These are phyloP conservation scores for Triangularia verruculosa DNA, from an alignment of 2,329 filamentous ascomycete species.

Conservation along the genomic window DNA sequence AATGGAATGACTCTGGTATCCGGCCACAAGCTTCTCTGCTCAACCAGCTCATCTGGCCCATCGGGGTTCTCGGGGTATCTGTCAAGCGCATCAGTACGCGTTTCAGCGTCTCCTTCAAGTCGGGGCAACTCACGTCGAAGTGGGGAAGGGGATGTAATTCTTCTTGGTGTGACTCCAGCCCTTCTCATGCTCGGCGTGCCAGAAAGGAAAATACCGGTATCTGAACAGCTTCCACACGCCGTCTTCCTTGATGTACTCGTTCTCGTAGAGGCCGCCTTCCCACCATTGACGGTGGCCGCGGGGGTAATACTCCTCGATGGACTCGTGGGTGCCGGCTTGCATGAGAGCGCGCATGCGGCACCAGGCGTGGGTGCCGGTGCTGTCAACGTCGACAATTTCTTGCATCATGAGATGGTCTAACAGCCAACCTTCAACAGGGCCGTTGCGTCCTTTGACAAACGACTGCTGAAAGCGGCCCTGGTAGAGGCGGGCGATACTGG, in stretches of 20 bases:
- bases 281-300: slow-evolving; percentile 55
- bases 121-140: too few species aligned
- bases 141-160: slow-evolving; percentile 52
- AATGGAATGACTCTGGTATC: slow-evolving; percentile 54
- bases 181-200: slow-evolving; percentile 52
- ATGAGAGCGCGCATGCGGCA: slow-evolving; percentile 54
- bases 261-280: slow-evolving; percentile 58
- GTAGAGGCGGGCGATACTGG: slow-evolving; percentile 51
- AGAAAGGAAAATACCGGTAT: slow-evolving; percentile 56
- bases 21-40: slow-evolving; percentile 55
- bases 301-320: slow-evolving; percentile 48
- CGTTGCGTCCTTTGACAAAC: slow-evolving; percentile 54
- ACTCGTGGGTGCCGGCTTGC: slow-evolving; percentile 53
- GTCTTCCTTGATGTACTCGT: slow-evolving; percentile 56
- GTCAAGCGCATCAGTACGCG: too few species aligned
- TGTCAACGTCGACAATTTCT: slow-evolving; percentile 51
- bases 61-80: slow-evolving; percentile 48
- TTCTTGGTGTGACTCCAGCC: slow-evolving; percentile 53
- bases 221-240: slow-evolving; percentile 54
- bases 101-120: too few species aligned
- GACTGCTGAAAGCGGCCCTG: slow-evolving; percentile 47
- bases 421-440: slow-evolving; percentile 53
- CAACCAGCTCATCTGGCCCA: slow-evolving; percentile 52
- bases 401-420: slow-evolving; percentile 58
- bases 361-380: slow-evolving; percentile 45